Conservation (phyloP, 2,329 filamentous ascomycete species). For the Aplosporella prunicola region DNA sequence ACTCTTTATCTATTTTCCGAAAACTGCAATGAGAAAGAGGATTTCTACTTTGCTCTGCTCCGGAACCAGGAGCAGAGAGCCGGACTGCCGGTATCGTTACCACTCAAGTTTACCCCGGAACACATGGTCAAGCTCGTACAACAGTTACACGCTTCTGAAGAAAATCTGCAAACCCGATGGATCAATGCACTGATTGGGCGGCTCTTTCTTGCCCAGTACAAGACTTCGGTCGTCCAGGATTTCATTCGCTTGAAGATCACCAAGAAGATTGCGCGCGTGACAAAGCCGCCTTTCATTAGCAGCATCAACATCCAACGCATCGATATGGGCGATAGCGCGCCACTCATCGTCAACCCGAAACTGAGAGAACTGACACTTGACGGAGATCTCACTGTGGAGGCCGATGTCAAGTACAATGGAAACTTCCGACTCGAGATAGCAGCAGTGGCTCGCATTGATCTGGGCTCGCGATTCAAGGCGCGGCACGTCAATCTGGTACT, state of each 20-base stretch:
- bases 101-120: constrained; percentile 69
- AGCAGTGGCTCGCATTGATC: constrained; percentile 84
- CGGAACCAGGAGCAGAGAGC: constrained; percentile 68
- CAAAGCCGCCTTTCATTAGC: constrained; percentile 82
- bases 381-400: constrained; percentile 78
- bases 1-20: constrained; percentile 94
- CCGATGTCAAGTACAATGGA: constrained; percentile 80
- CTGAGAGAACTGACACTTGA: constrained; percentile 85
- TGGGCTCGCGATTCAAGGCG: constrained; percentile 80
- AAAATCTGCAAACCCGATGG: constrained; percentile 85
- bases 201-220: constrained; percentile 79
- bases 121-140: constrained; percentile 87
- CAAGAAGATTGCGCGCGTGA: constrained; percentile 91
- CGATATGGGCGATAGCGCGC: constrained; percentile 76
- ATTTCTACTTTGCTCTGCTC: constrained; percentile 91
- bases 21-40: constrained; percentile 92
- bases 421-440: constrained; percentile 84
- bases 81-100: constrained; percentile 49
- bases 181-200: constrained; percentile 85
- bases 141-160: constrained; percentile 80
- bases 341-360: constrained; percentile 79
- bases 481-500: constrained; percentile 83
- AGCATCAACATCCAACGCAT: constrained; percentile 75
- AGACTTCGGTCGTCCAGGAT: constrained; percentile 70
- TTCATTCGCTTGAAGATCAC: constrained; percentile 78